Conservation (phyloP, 345 rosid genomes). For the Lumnitzera racemosa region DNA sequence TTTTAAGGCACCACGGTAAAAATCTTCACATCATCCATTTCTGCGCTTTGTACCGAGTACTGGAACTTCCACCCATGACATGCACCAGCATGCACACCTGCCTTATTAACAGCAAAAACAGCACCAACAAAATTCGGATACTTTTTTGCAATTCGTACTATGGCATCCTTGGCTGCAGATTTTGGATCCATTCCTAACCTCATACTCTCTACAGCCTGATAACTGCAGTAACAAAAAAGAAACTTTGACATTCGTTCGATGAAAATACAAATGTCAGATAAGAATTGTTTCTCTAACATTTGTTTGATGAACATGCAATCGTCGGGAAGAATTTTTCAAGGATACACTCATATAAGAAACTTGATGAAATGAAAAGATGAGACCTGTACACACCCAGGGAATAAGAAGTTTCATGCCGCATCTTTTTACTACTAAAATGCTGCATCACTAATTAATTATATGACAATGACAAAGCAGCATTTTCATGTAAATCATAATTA, state of each 20-base stretch:
- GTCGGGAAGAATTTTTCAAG: too few relatives aligned
- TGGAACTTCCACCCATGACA: slow-evolving; percentile 94
- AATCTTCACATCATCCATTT: slow-evolving; percentile 62
- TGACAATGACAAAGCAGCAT: background rate
- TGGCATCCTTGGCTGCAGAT: slow-evolving; percentile 75
- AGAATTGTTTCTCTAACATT: too few relatives aligned
- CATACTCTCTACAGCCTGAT: slow-evolving; percentile 95
- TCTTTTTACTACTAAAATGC: too few relatives aligned
- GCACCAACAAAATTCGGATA: slow-evolving; percentile 87
- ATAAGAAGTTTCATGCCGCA: too few relatives aligned
- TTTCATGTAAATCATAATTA: background rate
- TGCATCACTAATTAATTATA: too few relatives aligned
- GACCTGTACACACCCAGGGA: too few relatives aligned
- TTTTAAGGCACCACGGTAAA: slow-evolving; percentile 58
- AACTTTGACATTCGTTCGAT: too few relatives aligned
- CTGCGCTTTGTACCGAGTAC: slow-evolving; percentile 60
- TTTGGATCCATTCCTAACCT: slow-evolving; percentile 83
- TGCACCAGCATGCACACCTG: slow-evolving; percentile 73
- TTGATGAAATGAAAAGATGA: too few relatives aligned
- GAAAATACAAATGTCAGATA: too few relatives aligned
- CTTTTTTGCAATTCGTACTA: slow-evolving; percentile 58
- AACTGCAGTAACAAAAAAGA: slow-evolving; percentile 33
- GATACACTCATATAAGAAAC: too few relatives aligned
- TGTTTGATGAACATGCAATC: too few relatives aligned
- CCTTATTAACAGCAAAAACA: slow-evolving; percentile 66